Evolutionary conservation across 1,284 basidiomycete genomes (phyloP), one percentile per base, ranked within the genome.

Genomic region (Coniferiporia weirii): DNA sequence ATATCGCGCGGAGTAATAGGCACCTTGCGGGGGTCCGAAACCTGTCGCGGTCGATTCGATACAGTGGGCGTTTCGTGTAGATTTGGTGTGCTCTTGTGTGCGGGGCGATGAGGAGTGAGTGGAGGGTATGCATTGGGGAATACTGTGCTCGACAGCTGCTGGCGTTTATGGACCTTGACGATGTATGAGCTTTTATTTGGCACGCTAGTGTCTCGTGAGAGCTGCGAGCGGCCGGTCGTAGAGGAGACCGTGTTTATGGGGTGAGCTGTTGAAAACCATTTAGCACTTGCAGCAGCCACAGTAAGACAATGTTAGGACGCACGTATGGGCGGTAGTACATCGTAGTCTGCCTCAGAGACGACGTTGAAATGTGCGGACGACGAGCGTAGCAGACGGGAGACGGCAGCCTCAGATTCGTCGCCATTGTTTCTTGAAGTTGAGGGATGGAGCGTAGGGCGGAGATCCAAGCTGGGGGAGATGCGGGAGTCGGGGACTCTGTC

Each of bases 321-420:
- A 91, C 89, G 85, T 63, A 89, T 70, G 58, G 85, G 85, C 19
- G 87, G 83, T 9, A 89, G 69, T 45, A 77, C 75, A 22, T 74
- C 67, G 66, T 83, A 80, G 68, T 84, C 81, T 7, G 79, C 69
- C 65, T 84, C 82, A 7, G 78, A 71, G 46, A 80, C 78, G 20
- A 80, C 78, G 5, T 78, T 74, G 70, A 78, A 85, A 54, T 84
- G 80, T 46, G 83, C 78, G 8, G 89, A 90, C 8, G 86, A 84
- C 0, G 87, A 89, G 47, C 89, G 81, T 32, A 91, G 70, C 8
- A 91, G 75, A 17, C 83, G 81, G 60, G 79, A 82, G 12, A 67
- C 71, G 40, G 79, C 79, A 34, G 78, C 81, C 65, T 86, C 85
- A 59, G 81, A 79, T 54, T 83, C 79, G 47, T 81, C 76, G 46